These are phyloP conservation scores for Mallotus japonicus DNA, from an alignment of 441 rosid genomes.

Conservation along the genomic window DNA sequence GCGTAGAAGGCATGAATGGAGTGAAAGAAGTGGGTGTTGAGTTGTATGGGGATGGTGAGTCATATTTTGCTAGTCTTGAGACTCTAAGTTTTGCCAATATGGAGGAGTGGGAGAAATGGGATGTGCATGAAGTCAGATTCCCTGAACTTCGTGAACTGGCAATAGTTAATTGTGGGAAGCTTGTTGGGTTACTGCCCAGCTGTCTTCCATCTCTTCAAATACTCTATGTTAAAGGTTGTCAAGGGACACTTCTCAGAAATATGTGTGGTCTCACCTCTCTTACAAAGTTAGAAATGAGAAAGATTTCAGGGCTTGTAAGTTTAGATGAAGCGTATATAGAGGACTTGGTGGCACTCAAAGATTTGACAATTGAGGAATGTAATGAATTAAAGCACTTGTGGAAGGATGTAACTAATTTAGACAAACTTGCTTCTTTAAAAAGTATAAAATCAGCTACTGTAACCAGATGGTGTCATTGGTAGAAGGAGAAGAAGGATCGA, in stretches of 20 bases:
- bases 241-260: background rate
- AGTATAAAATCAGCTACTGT: background rate
- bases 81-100: background rate
- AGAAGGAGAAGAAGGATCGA: background rate
- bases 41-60: too few relatives aligned
- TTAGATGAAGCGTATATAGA: background rate
- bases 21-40: background rate
- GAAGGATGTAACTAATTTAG: background rate
- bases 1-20: background rate
- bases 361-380: too few relatives aligned
- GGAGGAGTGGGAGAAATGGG: too few relatives aligned
- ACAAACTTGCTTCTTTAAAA: background rate
- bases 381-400: too few relatives aligned
- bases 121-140: too few relatives aligned
- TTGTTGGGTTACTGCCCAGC: slow-evolving; percentile 8
- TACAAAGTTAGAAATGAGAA: background rate
- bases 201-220: background rate
- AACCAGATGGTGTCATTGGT: background rate
- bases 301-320: background rate
- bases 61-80: slow-evolving; percentile 3
- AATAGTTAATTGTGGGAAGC: background rate
- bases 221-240: background rate
- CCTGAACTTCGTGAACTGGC: background rate
- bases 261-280: background rate
- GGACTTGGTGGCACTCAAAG: too few relatives aligned